Evolutionary conservation across 2,329 filamentous ascomycete genomes (phyloP), one percentile per base, ranked within the genome.

Genomic region (Hypoxylon sp.): DNA sequence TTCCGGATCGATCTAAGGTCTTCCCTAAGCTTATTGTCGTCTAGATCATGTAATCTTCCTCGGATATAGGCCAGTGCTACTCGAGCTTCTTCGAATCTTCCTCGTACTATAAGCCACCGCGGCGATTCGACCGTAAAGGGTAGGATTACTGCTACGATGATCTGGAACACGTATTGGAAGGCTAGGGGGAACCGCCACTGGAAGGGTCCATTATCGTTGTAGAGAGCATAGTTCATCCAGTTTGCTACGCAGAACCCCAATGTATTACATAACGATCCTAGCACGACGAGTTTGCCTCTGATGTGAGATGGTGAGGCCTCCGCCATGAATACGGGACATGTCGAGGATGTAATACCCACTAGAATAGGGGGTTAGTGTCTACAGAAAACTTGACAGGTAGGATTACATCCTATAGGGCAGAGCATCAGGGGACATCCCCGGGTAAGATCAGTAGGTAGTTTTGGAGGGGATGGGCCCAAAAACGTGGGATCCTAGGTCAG

Each of bases 141-240:
- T n/a, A 70, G 62, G 0, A 66, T 63, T 3, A 48, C 47, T 9
- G 64, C 63, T 13, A 69, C 61, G 20, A 68, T 37, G 5, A 68
- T 47, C 26, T 68, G 70, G 54, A 78, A 77, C 16, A 78, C 31
- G n/a, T 77, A 65, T 54, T 79, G 75, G 53, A 79, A 71, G 2
- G 73, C 75, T 2, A 79, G 60, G 29, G 76, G 69, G 55, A 78
- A 73, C 25, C 76, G 64, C 75, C 75, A 77, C 48, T 72, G 63
- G 36, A 72, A 49, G 26, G 63, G 25, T 19, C 70, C 58, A 15
- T 68, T 49, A 15, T 71, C 68, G 46, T 69, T 69, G 3, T 71
- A 74, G n/a, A 75, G 55, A 4, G 67, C 73, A 35, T 69, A 74
- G 34, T 65, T 73, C 30, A 75, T 64, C 73, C 71, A 76, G 55